A percentile compares a stretch with the other conserved stretches of the same genome.
These are phyloP conservation scores for Aureobasidium vineae DNA, from an alignment of 2,329 filamentous ascomycete genomes.

Conservation along the genomic window DNA sequence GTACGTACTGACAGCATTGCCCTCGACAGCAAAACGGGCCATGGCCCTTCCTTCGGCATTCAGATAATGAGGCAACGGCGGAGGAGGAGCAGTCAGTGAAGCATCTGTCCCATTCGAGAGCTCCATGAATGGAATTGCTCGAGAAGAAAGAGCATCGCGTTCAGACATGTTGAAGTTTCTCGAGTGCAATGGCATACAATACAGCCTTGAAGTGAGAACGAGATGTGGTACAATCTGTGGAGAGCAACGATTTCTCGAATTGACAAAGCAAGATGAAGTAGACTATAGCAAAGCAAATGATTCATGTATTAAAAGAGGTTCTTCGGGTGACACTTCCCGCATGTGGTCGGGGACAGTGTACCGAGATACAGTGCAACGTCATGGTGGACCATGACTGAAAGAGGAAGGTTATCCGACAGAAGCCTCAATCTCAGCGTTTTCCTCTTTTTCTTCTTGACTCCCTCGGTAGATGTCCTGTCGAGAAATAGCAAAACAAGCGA, in stretches of 20 bases:
- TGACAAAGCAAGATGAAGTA: background rate
- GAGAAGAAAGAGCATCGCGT: conserved; percentile 46
- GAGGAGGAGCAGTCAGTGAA: conserved; percentile 48
- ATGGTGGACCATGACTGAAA: background rate
- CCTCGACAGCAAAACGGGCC: conserved; percentile 52
- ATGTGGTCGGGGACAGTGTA: conserved; percentile 13
- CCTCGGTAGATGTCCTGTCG: background rate
- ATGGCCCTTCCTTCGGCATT: conserved; percentile 45
- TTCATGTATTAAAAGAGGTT: background rate
- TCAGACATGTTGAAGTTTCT: conserved; percentile 35
- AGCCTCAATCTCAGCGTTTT: background rate
- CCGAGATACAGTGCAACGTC: conserved; percentile 7
- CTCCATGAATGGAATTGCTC: conserved; percentile 51
- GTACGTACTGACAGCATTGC: conserved; percentile 53
- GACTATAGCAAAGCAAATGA: background rate
- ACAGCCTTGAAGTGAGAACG: too few relatives aligned
- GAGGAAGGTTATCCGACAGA: conserved; percentile 12
- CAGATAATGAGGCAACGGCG: conserved; percentile 45
- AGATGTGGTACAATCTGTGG: background rate
- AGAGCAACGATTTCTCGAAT: too few relatives aligned
- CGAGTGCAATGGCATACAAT: conserved; percentile 12
- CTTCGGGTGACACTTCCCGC: background rate
- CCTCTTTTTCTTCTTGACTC: background rate
- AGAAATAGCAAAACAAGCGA: background rate
- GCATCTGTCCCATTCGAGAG: conserved; percentile 45